Base-by-base conservation (phyloP, 305 asterid species). In the Fraxinus baroniana region DNA sequence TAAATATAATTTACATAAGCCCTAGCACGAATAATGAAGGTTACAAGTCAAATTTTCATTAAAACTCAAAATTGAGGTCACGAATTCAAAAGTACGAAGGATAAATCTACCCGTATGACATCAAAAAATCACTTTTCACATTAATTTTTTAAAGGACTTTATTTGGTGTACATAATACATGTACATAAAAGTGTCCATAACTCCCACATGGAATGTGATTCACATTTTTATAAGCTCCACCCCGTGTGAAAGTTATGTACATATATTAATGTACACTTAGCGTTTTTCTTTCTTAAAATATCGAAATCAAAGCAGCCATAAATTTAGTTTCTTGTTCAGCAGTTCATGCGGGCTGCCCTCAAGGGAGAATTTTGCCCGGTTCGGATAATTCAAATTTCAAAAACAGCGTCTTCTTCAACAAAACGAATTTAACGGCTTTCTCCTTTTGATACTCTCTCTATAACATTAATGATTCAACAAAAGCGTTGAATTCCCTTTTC, bases 371-470 rank as follows among this genome's bases (percentile, higher is more conserved):
- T 46, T 55, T 24, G 52, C 86, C 83, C 85, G 86, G 83, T 76
- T 60, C 41, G 7, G 46, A 3, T 64, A 22, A 78, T 85, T 85
- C 86, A 85, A 85, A 85, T 66, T 85, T 82, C 83, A 82, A 85
- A 80, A 84, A 49, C 52, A 74, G 12, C 36, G 83, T 82, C 81
- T 6, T 78, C 76, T 83, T 75, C 74, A 33, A 41, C 76, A 66
- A 74, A 78, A 77, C 77, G 75, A 62, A 79, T 73, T 41, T 60
- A 66, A 81, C 28, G 78, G 74, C n/a, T 49, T 46, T 71, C 37
- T 78, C 17, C 57, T 74, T 78, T 24, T 74, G 76, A 55, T 52
- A 26, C 66, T 66, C 77, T 66, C 68, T 79, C 78, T 80, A n/a
- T 13, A 68, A 68, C 36, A 68, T 68, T 71, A 71, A 71, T 71